These are phyloP conservation scores for Solanum clarkiae DNA, from an alignment of 257 asterid genomes.

Conservation along the genomic window DNA sequence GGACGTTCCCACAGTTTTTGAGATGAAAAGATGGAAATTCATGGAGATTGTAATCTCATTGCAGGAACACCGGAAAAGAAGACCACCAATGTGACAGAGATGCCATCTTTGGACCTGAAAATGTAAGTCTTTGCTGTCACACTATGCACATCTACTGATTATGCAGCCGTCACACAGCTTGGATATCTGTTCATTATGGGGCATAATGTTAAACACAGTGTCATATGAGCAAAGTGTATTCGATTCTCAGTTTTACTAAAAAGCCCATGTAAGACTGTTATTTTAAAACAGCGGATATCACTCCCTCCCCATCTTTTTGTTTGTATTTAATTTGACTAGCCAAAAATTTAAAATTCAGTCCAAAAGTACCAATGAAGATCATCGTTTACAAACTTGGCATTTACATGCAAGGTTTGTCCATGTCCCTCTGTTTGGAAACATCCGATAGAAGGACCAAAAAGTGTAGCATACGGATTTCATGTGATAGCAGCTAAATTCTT, in stretches of 20 bases:
- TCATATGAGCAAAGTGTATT: background rate
- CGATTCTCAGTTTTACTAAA: background rate
- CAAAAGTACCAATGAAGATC: background rate
- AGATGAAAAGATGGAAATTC: background rate
- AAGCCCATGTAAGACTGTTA: background rate
- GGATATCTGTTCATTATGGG: background rate
- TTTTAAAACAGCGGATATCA: background rate
- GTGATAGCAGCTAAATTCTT: background rate
- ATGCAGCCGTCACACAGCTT: background rate
- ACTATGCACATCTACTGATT: background rate
- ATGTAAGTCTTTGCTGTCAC: constrained; percentile 32
- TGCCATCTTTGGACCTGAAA: constrained; percentile 48
- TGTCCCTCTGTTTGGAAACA: background rate
- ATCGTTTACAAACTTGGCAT: background rate
- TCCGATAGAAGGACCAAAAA: background rate
- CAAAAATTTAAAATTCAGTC: background rate
- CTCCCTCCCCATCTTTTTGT: background rate
- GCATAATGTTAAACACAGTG: background rate
- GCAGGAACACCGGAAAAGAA: constrained; percentile 47
- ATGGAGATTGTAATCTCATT: background rate
- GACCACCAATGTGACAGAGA: constrained; percentile 30
- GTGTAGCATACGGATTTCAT: background rate
- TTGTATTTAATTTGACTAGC: background rate
- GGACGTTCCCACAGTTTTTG: background rate
- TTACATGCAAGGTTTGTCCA: background rate